phyloP scores from a whole-genome alignment of 176 grass and related monocot genomes.

The Avena insularis region DNA sequence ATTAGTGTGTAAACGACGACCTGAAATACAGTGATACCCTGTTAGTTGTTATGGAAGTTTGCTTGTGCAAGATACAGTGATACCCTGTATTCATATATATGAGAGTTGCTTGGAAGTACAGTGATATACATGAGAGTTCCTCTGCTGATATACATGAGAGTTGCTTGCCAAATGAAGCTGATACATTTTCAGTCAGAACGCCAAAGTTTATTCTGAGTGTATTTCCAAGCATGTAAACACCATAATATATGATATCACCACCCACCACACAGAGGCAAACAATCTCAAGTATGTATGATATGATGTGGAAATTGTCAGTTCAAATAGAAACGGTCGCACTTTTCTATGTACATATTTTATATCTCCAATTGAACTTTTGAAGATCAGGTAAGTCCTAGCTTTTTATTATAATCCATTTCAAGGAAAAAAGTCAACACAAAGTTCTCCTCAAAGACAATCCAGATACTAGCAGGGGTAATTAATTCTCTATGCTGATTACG shows the following conservation, averaged over 20 bases:
- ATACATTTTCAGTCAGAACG: neutral
- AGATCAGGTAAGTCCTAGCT: neutral
- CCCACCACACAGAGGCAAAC: neutral
- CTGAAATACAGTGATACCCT: too few species aligned
- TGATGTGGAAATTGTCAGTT: neutral
- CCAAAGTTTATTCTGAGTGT: neutral
- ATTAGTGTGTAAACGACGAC: too few species aligned
- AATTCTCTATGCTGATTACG: neutral
- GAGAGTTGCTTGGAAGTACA: too few species aligned
- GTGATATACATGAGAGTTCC: too few species aligned
- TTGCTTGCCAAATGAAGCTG: slow-evolving; percentile 75
- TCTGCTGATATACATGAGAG: neutral
- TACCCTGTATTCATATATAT: too few species aligned
- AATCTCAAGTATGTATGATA: neutral
- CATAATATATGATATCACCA: neutral
- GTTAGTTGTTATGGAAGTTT: too few species aligned
- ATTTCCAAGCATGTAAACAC: neutral
- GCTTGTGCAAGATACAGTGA: too few species aligned
- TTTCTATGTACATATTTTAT: neutral
- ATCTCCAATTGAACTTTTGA: neutral
- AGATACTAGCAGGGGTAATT: neutral
- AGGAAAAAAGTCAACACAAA: neutral
- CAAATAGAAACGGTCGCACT: neutral
- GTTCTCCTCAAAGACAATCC: neutral
- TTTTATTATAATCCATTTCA: neutral